phyloP scores from a whole-genome alignment of 2,329 filamentous ascomycete species.

The Aspergillus cejpii region DNA sequence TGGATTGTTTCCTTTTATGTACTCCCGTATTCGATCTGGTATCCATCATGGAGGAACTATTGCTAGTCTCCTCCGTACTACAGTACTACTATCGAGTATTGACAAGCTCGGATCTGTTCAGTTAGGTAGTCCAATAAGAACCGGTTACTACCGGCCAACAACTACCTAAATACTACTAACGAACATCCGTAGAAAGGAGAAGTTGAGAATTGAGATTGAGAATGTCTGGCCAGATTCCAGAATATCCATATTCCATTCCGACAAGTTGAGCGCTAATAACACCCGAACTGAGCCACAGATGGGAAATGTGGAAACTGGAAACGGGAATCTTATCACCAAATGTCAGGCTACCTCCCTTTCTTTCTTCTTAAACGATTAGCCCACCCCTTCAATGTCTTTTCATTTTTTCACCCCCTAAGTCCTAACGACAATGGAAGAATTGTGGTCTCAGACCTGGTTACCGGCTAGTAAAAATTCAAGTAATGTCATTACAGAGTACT shows the following conservation, averaged over 20 bases:
- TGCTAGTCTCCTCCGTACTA: no score
- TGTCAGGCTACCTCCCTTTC: neutral
- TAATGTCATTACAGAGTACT: neutral
- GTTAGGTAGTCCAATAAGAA: no score
- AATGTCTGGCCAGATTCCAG: slow-evolving; percentile 2
- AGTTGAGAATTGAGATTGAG: neutral
- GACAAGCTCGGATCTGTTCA: neutral
- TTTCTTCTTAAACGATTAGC: neutral
- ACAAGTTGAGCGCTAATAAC: neutral
- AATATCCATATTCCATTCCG: slow-evolving; percentile 4
- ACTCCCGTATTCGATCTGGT: neutral
- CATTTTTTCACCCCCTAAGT: neutral
- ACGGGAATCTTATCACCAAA: no score
- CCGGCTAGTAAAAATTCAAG: neutral
- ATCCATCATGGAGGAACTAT: neutral
- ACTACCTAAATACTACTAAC: no score
- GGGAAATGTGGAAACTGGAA: no score
- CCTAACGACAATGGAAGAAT: neutral
- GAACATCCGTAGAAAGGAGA: no score
- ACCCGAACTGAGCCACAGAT: neutral
- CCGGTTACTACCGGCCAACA: no score
- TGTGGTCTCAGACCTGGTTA: neutral
- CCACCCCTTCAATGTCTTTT: neutral
- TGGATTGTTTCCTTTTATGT: slow-evolving; percentile 3
- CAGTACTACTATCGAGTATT: neutral